phyloP scores from a whole-genome alignment of 352 stramenopile genomes.

The Phytophthora pini region DNA sequence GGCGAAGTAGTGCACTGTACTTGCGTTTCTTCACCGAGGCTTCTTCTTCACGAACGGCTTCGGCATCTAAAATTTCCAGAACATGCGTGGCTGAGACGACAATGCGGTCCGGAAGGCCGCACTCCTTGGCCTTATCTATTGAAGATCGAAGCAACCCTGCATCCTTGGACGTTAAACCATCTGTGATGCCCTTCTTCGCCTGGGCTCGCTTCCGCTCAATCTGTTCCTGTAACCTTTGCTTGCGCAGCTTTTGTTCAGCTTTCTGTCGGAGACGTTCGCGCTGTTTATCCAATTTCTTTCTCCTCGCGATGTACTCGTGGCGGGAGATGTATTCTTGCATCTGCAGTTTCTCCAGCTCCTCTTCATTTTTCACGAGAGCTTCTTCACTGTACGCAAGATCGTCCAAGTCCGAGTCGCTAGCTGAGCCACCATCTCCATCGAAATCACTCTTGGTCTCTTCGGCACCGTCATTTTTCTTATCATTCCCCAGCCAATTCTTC shows the following conservation, averaged over 20 bases:
- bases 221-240: slow-evolving; percentile 72
- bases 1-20: slow-evolving; percentile 63
- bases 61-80: slow-evolving; percentile 77
- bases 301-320: slow-evolving; percentile 81
- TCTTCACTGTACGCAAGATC: slow-evolving; percentile 69
- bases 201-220: slow-evolving; percentile 59
- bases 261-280: slow-evolving; percentile 64
- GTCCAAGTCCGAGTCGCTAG: slow-evolving; percentile 71
- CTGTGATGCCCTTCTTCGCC: slow-evolving; percentile 76
- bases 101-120: slow-evolving; percentile 60
- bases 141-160: slow-evolving; percentile 49
- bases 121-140: slow-evolving; percentile 83
- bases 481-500: slow-evolving; percentile 62
- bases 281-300: slow-evolving; percentile 75
- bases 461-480: slow-evolving; percentile 63
- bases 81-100: slow-evolving; percentile 80
- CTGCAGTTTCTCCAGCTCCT: slow-evolving; percentile 75
- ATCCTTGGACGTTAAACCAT: slow-evolving; percentile 71
- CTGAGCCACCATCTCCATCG: slow-evolving; percentile 39
- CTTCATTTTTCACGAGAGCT: slow-evolving; percentile 68
- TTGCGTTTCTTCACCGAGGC: slow-evolving; percentile 66
- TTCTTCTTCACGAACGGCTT: slow-evolving; percentile 72
- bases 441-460: slow-evolving; percentile 51
- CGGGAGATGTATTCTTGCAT: slow-evolving; percentile 71
- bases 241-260: slow-evolving; percentile 66